Percentiles rank a stretch among this genome's conserved stretches.
Conservation (phyloP, 2,329 filamentous ascomycete genomes). For the Ascochyta viciae-villosae region DNA sequence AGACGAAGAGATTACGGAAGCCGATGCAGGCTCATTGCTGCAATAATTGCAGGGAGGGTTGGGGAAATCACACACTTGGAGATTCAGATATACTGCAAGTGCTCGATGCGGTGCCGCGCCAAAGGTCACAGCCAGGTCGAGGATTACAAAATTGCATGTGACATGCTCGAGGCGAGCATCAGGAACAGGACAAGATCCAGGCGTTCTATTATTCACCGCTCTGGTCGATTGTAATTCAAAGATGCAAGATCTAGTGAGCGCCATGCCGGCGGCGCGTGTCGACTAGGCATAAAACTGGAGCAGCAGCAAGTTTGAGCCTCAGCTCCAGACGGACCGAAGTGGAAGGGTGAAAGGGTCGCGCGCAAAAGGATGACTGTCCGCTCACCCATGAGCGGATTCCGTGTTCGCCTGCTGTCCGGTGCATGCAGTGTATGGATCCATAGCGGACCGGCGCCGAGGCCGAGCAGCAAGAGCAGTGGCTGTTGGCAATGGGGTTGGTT, state of each 20-base stretch:
- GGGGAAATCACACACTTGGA: too few relatives aligned
- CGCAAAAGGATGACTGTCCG: constrained; percentile 11
- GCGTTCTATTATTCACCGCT: background rate
- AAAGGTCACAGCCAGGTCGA: background rate
- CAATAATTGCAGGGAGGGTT: too few relatives aligned
- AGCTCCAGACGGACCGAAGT: background rate
- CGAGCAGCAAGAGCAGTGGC: constrained; percentile 1
- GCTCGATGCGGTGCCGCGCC: background rate
- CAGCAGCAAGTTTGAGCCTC: constrained; percentile 7
- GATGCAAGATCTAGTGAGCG: background rate
- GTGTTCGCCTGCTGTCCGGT: constrained; percentile 7
- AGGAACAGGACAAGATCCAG: background rate
- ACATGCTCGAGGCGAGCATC: background rate
- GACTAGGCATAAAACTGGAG: background rate
- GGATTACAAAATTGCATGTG: constrained; percentile 1
- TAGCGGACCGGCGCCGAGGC: constrained; percentile 13
- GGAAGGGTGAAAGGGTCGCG: constrained; percentile 4
- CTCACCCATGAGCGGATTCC: constrained; percentile 1
- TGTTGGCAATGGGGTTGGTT: background rate
- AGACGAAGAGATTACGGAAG: too few relatives aligned
- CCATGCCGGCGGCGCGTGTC: constrained; percentile 2
- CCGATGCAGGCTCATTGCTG: too few relatives aligned
- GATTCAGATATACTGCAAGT: too few relatives aligned
- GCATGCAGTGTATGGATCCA: background rate
- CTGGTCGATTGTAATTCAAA: background rate